Evolutionary conservation across 2,329 filamentous ascomycete species (phyloP).

Genomic region (Monosporascus sp.): DNA sequence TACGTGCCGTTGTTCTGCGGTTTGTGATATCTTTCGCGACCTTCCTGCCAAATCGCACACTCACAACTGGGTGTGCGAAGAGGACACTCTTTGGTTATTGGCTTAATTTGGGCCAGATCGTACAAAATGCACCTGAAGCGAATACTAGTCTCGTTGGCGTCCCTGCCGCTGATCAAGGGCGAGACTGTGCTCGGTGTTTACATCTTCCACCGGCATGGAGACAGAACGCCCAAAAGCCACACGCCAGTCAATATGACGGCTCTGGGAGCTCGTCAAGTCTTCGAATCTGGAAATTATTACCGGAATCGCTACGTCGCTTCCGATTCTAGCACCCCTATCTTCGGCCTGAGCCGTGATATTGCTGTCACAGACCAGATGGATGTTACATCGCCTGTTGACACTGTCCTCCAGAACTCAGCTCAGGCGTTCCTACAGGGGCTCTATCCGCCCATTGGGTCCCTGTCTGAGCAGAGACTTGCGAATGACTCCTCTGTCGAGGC

Average conservation of each 20-base stretch:
- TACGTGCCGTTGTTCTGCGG: no score
- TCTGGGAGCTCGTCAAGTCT: slow-evolving; percentile 73
- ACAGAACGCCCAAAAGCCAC: slow-evolving; percentile 74
- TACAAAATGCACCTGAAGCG: slow-evolving; percentile 35
- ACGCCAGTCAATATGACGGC: slow-evolving; percentile 69
- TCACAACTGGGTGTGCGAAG: no score
- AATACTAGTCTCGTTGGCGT: slow-evolving; percentile 34
- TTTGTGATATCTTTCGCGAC: no score
- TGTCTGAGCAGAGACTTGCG: slow-evolving; percentile 56
- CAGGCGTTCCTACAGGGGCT: slow-evolving; percentile 77
- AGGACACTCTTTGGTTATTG: no score
- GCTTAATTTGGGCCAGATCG: neutral
- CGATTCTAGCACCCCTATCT: slow-evolving; percentile 55
- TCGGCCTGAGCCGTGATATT: slow-evolving; percentile 59
- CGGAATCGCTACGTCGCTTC: slow-evolving; percentile 67
- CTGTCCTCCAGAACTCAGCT: slow-evolving; percentile 75
- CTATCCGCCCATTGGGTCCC: slow-evolving; percentile 68
- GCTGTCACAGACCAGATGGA: slow-evolving; percentile 67
- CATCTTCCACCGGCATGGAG: slow-evolving; percentile 86
- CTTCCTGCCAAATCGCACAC: no score
- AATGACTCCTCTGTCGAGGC: slow-evolving; percentile 63
- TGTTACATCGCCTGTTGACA: slow-evolving; percentile 67
- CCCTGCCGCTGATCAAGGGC: slow-evolving; percentile 31
- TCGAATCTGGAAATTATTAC: slow-evolving; percentile 68
- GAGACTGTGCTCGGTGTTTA: slow-evolving; percentile 78